phyloP scores from a whole-genome alignment of 805 yeast species.

The Zygoascus tannicola region DNA sequence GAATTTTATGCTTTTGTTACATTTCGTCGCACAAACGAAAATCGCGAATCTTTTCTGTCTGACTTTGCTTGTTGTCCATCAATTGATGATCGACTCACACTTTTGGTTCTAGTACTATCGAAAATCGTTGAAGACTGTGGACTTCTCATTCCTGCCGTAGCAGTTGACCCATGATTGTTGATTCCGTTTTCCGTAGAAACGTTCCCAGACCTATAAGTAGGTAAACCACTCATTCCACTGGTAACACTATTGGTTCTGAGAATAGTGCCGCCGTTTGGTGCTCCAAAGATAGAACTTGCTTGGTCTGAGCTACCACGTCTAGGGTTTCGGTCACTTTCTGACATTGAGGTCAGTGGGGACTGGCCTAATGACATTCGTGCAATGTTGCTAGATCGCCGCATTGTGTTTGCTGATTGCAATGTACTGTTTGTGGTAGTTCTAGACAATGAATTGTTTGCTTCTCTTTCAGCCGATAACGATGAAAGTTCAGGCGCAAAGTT shows the following conservation, averaged over 20 bases:
- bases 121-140: too few relatives aligned
- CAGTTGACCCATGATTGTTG: background rate
- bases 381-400: background rate
- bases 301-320: background rate
- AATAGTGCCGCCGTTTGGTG: background rate
- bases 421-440: background rate
- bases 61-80: background rate
- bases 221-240: background rate
- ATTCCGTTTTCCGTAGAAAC: background rate
- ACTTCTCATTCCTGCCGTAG: background rate
- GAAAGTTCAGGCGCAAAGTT: slow-evolving; percentile 61
- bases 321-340: background rate
- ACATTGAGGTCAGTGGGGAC: background rate
- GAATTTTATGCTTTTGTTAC: background rate
- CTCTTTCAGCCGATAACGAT: slow-evolving; percentile 4
- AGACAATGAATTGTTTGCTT: background rate
- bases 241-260: background rate
- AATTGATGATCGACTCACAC: background rate
- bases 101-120: background rate
- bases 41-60: background rate
- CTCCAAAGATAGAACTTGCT: background rate
- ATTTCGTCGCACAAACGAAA: background rate
- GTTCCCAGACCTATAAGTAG: background rate
- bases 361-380: background rate
- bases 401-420: background rate